Evolutionary conservation across 2,329 filamentous ascomycete species (phyloP).

Genomic region (Trichoderma sp.): DNA sequence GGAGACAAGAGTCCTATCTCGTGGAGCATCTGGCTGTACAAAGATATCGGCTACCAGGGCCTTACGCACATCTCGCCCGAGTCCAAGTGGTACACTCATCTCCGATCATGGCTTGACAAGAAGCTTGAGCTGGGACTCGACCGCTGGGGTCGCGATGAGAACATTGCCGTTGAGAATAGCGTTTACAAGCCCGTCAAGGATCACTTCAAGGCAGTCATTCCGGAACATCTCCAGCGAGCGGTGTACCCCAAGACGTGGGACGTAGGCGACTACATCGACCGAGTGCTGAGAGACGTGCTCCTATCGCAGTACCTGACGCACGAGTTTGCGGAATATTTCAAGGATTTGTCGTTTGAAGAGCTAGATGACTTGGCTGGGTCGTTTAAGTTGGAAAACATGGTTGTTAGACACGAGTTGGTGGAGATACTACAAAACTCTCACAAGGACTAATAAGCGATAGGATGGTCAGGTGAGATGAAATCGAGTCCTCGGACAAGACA

Average conservation of each 20-base stretch:
- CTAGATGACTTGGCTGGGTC: not conserved
- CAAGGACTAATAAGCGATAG: not conserved
- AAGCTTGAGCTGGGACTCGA: not conserved
- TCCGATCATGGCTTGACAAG: not conserved
- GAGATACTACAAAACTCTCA: not conserved
- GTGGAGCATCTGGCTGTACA: constrained; percentile 1
- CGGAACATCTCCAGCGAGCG: not conserved
- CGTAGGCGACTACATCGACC: not conserved
- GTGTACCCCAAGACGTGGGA: not conserved
- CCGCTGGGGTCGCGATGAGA: not conserved
- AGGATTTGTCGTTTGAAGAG: not conserved
- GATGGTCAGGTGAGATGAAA: not conserved
- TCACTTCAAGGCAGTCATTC: not conserved
- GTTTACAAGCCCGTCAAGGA: not conserved
- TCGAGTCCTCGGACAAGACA: not conserved
- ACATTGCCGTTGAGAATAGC: not conserved
- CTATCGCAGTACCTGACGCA: not conserved
- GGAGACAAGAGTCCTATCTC: not conserved
- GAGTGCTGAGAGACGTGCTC: not conserved
- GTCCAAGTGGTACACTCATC: not conserved
- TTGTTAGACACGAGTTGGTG: not conserved
- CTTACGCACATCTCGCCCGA: not conserved
- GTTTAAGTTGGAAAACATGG: not conserved
- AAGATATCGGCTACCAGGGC: not conserved
- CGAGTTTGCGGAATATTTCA: not conserved